Base-by-base conservation (phyloP, 306 rosid species). In the Malus sylvestris region DNA sequence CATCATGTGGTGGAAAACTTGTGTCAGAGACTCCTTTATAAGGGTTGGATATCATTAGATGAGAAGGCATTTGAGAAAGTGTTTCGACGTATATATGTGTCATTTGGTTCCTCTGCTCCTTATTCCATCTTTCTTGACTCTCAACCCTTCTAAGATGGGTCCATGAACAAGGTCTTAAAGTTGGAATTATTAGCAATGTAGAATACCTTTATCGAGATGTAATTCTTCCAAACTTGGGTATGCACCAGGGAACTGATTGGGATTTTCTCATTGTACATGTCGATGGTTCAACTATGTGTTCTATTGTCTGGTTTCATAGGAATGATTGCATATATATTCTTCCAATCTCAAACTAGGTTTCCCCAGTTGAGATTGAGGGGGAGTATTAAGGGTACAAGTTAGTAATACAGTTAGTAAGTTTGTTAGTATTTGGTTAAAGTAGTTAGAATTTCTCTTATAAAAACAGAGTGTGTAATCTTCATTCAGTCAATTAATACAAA, bases 11-110 rank as follows among this genome's bases (percentile, higher is more conserved):
- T 95, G 98, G 98, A 95, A 87, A 86, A 79, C 93, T 19, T 95
- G 97, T 19, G 97, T 95, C 51, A 90, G 89, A 76, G 92, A 95
- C 82, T 95, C 98, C 72, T 95, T 90, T 83, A 62, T 88, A 77
- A 89, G 90, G 97, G 98, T 96, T 82, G 97, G 98, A 79, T 95
- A 92, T 83, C 93, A 90, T 6, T 92, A 90, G 96, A 95, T 14
- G 97, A 95, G 84, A 97, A 95, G 89, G 92, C 96, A 59, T 95
- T 95, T 87, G 98, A 92, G 83, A 95, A 95, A 77, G 90, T 95
- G 33, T 95, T 95, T 80, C 86, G 84, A 66, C 97, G 97, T 80
- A 95, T 95, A 82, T 92, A 92, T 82, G 76, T 96, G 35, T 85
- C 98, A 5, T 92, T 83, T 33, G 97, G 98, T 76, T 95, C 98